These are phyloP conservation scores for Lichtheimia hyalospora DNA, from an alignment of 371 early-diverging fungal genomes.

Conservation along the genomic window DNA sequence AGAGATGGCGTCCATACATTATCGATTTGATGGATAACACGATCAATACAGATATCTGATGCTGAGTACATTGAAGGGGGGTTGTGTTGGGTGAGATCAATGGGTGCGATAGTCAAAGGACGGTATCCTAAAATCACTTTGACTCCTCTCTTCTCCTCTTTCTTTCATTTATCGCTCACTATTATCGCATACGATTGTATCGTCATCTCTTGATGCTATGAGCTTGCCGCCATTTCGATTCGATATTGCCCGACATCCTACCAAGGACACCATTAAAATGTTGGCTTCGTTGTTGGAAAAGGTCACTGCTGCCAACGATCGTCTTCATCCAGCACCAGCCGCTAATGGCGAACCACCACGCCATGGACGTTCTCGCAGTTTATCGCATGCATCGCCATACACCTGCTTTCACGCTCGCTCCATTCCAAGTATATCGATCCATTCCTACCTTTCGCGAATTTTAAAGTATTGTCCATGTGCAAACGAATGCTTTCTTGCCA, in stretches of 20 bases:
- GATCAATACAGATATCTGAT: too few species aligned
- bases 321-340: conserved; percentile 24
- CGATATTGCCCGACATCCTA: conserved; percentile 59
- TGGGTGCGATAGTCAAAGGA: too few species aligned
- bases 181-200: neutral
- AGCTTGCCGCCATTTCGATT: conserved; percentile 20
- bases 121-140: neutral
- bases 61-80: too few species aligned
- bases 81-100: too few species aligned
- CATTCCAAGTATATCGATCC: conserved; percentile 84
- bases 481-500: conserved; percentile 82
- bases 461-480: conserved; percentile 90
- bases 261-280: conserved; percentile 67
- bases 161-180: neutral
- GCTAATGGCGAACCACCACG: conserved; percentile 24
- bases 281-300: conserved; percentile 60
- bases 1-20: too few species aligned
- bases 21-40: too few species aligned
- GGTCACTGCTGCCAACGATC: conserved; percentile 56
- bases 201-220: conserved; percentile 10
- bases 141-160: neutral
- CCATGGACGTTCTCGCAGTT: conserved; percentile 17
- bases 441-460: conserved; percentile 81
- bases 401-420: conserved; percentile 86
- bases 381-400: conserved; percentile 24